Evolutionary conservation across 2,329 filamentous ascomycete genomes (phyloP).

Genomic region (Colletotrichum lini): DNA sequence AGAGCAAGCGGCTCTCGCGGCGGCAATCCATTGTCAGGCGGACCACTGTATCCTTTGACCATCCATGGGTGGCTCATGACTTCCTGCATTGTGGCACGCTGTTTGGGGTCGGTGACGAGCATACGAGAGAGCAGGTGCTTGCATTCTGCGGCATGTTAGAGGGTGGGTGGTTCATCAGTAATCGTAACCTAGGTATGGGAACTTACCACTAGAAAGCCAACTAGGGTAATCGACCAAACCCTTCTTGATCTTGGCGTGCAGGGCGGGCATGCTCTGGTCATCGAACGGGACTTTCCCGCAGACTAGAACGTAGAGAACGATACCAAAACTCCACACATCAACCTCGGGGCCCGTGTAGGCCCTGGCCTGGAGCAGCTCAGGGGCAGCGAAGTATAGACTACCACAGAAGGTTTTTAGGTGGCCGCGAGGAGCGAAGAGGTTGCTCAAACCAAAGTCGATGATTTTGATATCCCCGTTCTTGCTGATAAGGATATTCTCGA

Average conservation of each 20-base stretch:
- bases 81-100: constrained; percentile 88
- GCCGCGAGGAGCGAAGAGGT: constrained; percentile 88
- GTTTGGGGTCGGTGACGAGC: constrained; percentile 93
- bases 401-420: constrained; percentile 98
- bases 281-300: constrained; percentile 99
- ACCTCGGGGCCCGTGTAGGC: constrained; percentile 97
- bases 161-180: constrained; percentile 15
- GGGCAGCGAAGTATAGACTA: constrained; percentile 96
- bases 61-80: constrained; percentile 98
- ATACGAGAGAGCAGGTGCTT: constrained; percentile 93
- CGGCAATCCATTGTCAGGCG: constrained; percentile 92
- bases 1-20: constrained; percentile 86
- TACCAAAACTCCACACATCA: constrained; percentile 98
- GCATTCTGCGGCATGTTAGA: constrained; percentile 78
- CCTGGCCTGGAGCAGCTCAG: constrained; percentile 92
- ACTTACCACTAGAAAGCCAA: constrained; percentile 89
- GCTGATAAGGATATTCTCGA: constrained; percentile 99
- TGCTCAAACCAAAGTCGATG: constrained; percentile 98
- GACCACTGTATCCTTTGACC: constrained; percentile 87
- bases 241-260: constrained; percentile 99
- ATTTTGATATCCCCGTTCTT: constrained; percentile 99
- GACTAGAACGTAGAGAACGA: constrained; percentile 96
- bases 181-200: not conserved
- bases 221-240: constrained; percentile 95
- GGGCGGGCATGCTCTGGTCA: constrained; percentile 98